Evolutionary conservation across 2,329 filamentous ascomycete species (phyloP).

Genomic region (Phaeosphaeriaceae sp.): DNA sequence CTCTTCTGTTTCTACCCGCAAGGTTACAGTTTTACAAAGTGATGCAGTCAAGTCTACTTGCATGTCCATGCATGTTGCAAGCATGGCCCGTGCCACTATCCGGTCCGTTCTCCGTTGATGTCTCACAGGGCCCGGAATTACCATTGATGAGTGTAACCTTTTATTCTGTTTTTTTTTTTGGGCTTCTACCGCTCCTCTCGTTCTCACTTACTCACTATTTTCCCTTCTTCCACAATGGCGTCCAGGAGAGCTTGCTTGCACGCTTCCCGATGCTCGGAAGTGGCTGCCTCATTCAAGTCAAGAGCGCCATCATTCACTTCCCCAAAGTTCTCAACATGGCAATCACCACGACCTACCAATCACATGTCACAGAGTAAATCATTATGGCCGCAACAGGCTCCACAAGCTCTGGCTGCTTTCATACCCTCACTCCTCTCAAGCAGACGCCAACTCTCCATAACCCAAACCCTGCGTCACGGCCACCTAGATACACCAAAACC

Average conservation of each 20-base stretch:
- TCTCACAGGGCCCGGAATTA: constrained; percentile 24
- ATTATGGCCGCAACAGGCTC: too few relatives aligned
- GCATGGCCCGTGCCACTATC: too few relatives aligned
- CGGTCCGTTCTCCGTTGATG: constrained; percentile 15
- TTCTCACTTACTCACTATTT: neutral
- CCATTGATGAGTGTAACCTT: too few relatives aligned
- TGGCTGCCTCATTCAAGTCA: constrained; percentile 9
- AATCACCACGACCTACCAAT: neutral
- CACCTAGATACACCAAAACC: constrained; percentile 84
- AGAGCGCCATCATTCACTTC: constrained; percentile 15
- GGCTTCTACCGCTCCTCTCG: constrained; percentile 3
- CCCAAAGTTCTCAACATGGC: constrained; percentile 19
- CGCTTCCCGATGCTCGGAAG: constrained; percentile 9
- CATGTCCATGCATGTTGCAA: too few relatives aligned
- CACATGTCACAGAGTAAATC: too few relatives aligned
- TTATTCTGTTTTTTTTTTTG: too few relatives aligned
- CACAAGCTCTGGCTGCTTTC: neutral
- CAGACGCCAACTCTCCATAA: constrained; percentile 68
- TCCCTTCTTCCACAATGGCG: constrained; percentile 17
- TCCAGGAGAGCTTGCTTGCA: constrained; percentile 12
- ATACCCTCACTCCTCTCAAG: constrained; percentile 5
- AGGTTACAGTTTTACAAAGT: constrained; percentile 9
- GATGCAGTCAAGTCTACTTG: too few relatives aligned
- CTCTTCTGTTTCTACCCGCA: too few relatives aligned
- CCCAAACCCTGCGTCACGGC: constrained; percentile 68